phyloP scores from a whole-genome alignment of 2,329 filamentous ascomycete species.

The Curvularia verruculosa region DNA sequence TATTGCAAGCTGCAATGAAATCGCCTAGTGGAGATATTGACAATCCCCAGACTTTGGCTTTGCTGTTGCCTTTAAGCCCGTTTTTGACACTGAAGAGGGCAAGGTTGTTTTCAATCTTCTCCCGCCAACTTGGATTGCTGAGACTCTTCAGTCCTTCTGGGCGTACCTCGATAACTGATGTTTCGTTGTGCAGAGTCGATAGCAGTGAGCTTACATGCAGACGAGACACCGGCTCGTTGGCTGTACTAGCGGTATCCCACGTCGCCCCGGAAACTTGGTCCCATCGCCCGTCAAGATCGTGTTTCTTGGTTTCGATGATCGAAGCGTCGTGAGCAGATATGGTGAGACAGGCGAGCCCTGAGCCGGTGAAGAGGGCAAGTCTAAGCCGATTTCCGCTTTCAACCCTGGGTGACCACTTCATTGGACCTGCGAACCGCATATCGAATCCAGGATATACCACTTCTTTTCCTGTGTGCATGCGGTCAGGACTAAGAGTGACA shows the following conservation, averaged over 20 bases:
- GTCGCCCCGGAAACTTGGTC: slow-evolving; percentile 47
- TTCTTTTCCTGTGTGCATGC: slow-evolving; percentile 30
- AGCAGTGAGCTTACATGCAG: slow-evolving; percentile 49
- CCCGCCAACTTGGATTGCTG: slow-evolving; percentile 47
- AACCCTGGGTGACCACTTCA: slow-evolving; percentile 37
- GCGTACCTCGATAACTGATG: slow-evolving; percentile 38
- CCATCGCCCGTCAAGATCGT: slow-evolving; percentile 52
- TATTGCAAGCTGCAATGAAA: slow-evolving; percentile 57
- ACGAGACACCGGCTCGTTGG: slow-evolving; percentile 18
- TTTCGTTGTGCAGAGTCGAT: slow-evolving; percentile 42
- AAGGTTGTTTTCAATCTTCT: slow-evolving; percentile 47
- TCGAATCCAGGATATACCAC: slow-evolving; percentile 30
- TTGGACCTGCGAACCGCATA: slow-evolving; percentile 33
- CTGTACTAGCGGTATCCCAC: slow-evolving; percentile 39
- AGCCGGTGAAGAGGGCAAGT: slow-evolving; percentile 42
- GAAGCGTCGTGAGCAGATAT: slow-evolving; percentile 34
- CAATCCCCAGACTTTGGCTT: slow-evolving; percentile 62
- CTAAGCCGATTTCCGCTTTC: slow-evolving; percentile 23
- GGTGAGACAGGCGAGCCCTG: slow-evolving; percentile 35
- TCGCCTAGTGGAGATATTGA: slow-evolving; percentile 55
- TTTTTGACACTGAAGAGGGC: slow-evolving; percentile 56
- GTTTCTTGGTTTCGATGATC: slow-evolving; percentile 25
- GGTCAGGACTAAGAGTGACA: slow-evolving; percentile 23
- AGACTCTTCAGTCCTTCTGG: slow-evolving; percentile 14
- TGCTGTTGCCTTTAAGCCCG: slow-evolving; percentile 57